Conservation (phyloP, 1,139 yeast species). For the Hansenula lynferdii region DNA sequence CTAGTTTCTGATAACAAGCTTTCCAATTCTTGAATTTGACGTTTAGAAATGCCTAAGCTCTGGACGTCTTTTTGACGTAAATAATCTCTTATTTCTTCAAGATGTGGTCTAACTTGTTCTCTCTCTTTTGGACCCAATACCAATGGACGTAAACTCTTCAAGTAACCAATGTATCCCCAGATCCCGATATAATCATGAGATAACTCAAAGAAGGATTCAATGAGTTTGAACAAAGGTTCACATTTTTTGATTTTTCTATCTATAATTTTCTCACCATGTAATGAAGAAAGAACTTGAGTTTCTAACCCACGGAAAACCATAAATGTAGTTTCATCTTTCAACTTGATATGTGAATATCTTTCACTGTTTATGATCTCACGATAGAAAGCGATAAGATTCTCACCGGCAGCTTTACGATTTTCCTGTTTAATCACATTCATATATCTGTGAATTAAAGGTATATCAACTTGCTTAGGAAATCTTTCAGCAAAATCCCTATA, state of each 20-base stretch:
- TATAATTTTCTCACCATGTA: neutral
- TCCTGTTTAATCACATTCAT: conserved; percentile 8
- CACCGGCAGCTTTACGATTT: conserved; percentile 10
- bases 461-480: conserved; percentile 12
- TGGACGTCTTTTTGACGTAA: no score
- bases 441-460: conserved; percentile 15
- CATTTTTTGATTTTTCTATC: neutral
- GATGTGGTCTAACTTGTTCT: neutral
- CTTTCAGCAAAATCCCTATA: conserved; percentile 8
- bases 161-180: neutral
- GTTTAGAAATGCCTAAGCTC: no score
- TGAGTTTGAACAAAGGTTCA: neutral
- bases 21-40: no score
- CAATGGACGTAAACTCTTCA: neutral
- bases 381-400: neutral
- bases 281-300: neutral
- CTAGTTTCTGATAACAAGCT: no score
- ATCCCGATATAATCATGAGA: neutral
- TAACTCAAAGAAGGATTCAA: neutral
- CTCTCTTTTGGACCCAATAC: neutral
- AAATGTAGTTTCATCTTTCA: neutral
- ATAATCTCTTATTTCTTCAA: neutral
- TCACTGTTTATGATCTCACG: neutral
- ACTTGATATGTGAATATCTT: conserved; percentile 6
- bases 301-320: neutral